A percentile compares a stretch with the other conserved stretches of the same genome.
phyloP scores from a whole-genome alignment of 371 early-diverging fungal genomes.

The Rhizomucor pusillus region DNA sequence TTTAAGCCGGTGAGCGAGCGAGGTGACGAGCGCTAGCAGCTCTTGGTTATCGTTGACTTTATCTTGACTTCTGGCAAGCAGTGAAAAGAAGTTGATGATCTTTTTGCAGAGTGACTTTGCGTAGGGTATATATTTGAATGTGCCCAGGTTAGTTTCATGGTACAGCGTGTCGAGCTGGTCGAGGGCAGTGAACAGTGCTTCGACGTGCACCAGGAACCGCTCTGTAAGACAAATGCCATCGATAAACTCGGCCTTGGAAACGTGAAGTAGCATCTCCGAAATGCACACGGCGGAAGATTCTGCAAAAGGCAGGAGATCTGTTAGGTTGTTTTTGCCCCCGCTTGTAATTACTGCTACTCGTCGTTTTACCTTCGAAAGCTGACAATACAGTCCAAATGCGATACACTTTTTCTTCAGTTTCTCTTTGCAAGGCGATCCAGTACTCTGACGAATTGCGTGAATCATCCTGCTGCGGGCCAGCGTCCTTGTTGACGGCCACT shows the following conservation, averaged over 20 bases:
- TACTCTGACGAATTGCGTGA: not conserved
- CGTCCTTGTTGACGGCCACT: slow-evolving; percentile 17
- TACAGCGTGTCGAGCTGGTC: slow-evolving; percentile 53
- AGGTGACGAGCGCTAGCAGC: slow-evolving; percentile 85
- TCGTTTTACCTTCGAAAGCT: slow-evolving; percentile 80
- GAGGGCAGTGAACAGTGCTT: slow-evolving; percentile 87
- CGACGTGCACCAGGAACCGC: slow-evolving; percentile 90
- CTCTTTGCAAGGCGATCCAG: slow-evolving; percentile 32
- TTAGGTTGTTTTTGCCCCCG: not conserved
- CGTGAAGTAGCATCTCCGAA: slow-evolving; percentile 93
- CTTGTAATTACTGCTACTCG: not conserved
- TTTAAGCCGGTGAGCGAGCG: slow-evolving; percentile 91
- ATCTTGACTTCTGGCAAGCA: slow-evolving; percentile 80
- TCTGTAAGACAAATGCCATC: slow-evolving; percentile 89
- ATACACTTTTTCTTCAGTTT: slow-evolving; percentile 85
- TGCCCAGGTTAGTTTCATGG: slow-evolving; percentile 35
- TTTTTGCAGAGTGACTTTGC: slow-evolving; percentile 68
- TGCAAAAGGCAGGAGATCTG: slow-evolving; percentile 1
- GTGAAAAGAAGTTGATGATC: slow-evolving; percentile 91
- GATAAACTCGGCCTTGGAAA: slow-evolving; percentile 85
- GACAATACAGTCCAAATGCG: slow-evolving; percentile 91
- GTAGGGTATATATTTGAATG: slow-evolving; percentile 79
- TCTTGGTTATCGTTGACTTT: slow-evolving; percentile 83
- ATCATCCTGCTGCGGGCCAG: no score
- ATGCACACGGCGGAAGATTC: slow-evolving; percentile 98